Base-by-base conservation (phyloP, 192 early-diverging fungal genomes). In the Backusella australiensis region DNA sequence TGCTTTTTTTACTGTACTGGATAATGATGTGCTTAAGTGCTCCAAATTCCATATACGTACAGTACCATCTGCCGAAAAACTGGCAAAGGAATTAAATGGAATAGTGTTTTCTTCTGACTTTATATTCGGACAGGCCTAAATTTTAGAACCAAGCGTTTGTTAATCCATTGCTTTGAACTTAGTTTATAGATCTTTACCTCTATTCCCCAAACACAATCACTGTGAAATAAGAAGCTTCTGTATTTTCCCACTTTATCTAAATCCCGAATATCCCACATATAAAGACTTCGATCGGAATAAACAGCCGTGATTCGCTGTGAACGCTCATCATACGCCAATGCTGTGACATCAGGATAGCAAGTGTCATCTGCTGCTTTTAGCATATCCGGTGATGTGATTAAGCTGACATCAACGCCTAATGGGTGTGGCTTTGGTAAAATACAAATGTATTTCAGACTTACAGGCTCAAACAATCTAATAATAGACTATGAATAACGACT, bases 1-100 rank as follows among this genome's bases (percentile, higher is more conserved):
- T 23, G 63, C 23, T 23, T 66, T 26, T 68, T 72, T 39, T 3
- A 73, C 26, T 6, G 70, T 39, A 26, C 39, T 39, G 4, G 78
- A 72, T 9, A 63, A 9, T 1, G 67, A 69, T 15, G 46, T 32
- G 63, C 56, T 53, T 1, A 71, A 72, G 17, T 38, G 69, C 59
- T 92, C 90, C 35, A 94, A 69, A 71, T 93, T 92, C 94, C 94
- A 95, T 71, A 95, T 94, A 17, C 90, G 84, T 44, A 94, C 87
- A 0, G 93, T 94, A 15, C 90, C 88, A 83, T 95, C 94, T 7
- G 90, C 90, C 0, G 93, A 94, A 63, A 90, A 92, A 11, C 93
- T 93, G 8, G 85, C 81, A 79, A 95, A 94, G 0, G 91, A 89
- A 70, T 90, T 83, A 9, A 75, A 46, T 19, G 78, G 78, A 8